Evolutionary conservation across 352 stramenopile genomes (phyloP), one percentile per base, ranked within the genome.

Genomic region (Aphanomyces euteiches): DNA sequence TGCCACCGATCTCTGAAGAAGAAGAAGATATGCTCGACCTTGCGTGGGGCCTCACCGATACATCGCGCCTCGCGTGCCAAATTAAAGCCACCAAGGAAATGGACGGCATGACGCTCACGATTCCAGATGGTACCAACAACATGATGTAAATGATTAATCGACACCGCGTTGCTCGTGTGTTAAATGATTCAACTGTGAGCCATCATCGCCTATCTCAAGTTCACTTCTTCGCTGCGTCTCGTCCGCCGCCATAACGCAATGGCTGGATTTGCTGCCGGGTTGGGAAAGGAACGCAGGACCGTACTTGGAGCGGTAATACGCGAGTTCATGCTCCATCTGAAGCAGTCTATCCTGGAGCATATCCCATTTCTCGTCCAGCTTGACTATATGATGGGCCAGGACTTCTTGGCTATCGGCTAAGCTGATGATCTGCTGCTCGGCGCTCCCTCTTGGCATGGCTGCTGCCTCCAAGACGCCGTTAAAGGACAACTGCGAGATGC

Each of bases 1-100:
- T 98, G 21, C 91, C 91, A 8, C 78, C 85, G 74, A 91, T 96
- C 69, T 86, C 81, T 59, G 90, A 98, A 75, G 93, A 98, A 61
- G 93, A 98, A 70, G 93, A 98, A 66, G 93, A 98, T 77, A 98
- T 98, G 93, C 87, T 98, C 36, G 93, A 98, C 78, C 72, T 98
- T 39, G 93, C 93, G 37, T 97, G 90, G 85, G 93, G 90, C 1
- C 81, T 98, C 65, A 97, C 90, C 6, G 92, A 98, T 71, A 98
- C 93, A 81, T 96, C 91, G 43, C 78, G 92, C 17, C 74, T 98
- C 48, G 90, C 90, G 7, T 98, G 92, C 74, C 92, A 98, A 73
- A 96, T 98, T 67, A 82, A 87, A 34, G 89, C 97, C 57, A 91
- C 86, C 8, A 88, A 92, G 73, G 78, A 87, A 8, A 82, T 98